phyloP scores from a whole-genome alignment of 2,329 filamentous ascomycete species.

The Neodidymelliopsis sp. region DNA sequence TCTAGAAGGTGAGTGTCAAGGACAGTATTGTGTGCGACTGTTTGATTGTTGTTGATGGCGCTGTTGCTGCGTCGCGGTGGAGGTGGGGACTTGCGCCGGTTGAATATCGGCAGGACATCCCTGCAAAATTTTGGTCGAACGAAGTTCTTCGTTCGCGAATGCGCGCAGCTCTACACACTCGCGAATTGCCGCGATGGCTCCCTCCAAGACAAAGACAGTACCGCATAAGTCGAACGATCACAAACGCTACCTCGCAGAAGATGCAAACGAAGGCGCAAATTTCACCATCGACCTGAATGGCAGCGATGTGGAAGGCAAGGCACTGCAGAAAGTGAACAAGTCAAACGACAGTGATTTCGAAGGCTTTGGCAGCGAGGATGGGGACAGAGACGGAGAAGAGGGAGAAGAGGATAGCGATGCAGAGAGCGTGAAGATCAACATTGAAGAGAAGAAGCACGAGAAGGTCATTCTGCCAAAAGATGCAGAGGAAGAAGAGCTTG shows the following conservation, averaged over 20 bases:
- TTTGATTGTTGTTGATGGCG: slow-evolving; percentile 25
- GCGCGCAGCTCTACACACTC: slow-evolving; percentile 21
- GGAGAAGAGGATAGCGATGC: slow-evolving; percentile 25
- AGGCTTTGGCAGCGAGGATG: slow-evolving; percentile 32
- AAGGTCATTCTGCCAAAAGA: slow-evolving; percentile 68
- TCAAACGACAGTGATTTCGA: slow-evolving; percentile 32
- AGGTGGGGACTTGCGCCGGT: slow-evolving; percentile 9
- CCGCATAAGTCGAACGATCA: slow-evolving; percentile 32
- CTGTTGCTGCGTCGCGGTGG: too few relatives aligned
- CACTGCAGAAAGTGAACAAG: slow-evolving; percentile 30
- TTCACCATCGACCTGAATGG: slow-evolving; percentile 31
- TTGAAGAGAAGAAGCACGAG: slow-evolving; percentile 33
- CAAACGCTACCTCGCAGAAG: slow-evolving; percentile 31
- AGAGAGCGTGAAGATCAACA: slow-evolving; percentile 29
- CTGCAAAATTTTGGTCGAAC: slow-evolving; percentile 44
- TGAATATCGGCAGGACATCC: slow-evolving; percentile 25
- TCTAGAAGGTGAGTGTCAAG: not conserved
- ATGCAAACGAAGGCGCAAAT: slow-evolving; percentile 17
- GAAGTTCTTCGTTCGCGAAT: slow-evolving; percentile 37
- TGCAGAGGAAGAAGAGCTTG: slow-evolving; percentile 82
- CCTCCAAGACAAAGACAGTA: slow-evolving; percentile 27
- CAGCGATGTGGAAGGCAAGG: slow-evolving; percentile 33
- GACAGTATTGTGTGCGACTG: too few relatives aligned
- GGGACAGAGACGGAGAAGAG: slow-evolving; percentile 6
- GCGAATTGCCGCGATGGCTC: slow-evolving; percentile 37